Conservation (phyloP, 306 rosid genomes). For the Rosa rugosa region DNA sequence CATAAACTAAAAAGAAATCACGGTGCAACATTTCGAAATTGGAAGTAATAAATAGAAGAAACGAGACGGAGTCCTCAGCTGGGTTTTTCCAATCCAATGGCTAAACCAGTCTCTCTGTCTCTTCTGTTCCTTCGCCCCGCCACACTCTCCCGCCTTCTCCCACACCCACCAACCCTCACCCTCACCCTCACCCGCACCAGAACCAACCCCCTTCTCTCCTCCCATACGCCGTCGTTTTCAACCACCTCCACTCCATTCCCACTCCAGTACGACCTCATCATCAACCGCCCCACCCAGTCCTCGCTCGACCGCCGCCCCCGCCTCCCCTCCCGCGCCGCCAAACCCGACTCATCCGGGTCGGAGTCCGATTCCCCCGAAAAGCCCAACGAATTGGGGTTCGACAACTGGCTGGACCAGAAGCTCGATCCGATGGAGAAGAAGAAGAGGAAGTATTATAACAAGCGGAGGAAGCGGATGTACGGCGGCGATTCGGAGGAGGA, state of each 20-base stretch:
- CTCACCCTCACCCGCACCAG: slow-evolving; percentile 22
- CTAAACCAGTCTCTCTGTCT: slow-evolving; percentile 38
- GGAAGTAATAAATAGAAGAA: background rate
- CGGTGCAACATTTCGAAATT: too few species aligned
- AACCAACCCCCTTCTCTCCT: background rate
- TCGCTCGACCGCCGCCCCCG: slow-evolving; percentile 31
- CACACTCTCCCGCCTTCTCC: slow-evolving; percentile 26
- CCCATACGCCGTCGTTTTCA: slow-evolving; percentile 33
- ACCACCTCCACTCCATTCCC: slow-evolving; percentile 65
- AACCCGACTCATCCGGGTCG: slow-evolving; percentile 30
- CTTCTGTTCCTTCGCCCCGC: slow-evolving; percentile 32
- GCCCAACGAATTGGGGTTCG: slow-evolving; percentile 46
- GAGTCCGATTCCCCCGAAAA: slow-evolving; percentile 27
- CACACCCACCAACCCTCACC: slow-evolving; percentile 9
- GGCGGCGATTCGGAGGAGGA: slow-evolving; percentile 83
- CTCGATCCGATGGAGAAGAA: slow-evolving; percentile 66
- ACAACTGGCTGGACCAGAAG: slow-evolving; percentile 64
- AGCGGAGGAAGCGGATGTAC: slow-evolving; percentile 77
- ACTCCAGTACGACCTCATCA: slow-evolving; percentile 80
- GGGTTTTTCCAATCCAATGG: slow-evolving; percentile 33
- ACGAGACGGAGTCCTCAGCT: background rate
- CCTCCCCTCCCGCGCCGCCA: slow-evolving; percentile 39
- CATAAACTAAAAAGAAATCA: too few species aligned
- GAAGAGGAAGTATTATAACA: slow-evolving; percentile 73
- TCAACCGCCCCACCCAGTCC: slow-evolving; percentile 63